A percentile compares a stretch with the other conserved stretches of the same genome.
These are phyloP conservation scores for Phytophthora agathidicida DNA, from an alignment of 352 stramenopile species.

Conservation along the genomic window DNA sequence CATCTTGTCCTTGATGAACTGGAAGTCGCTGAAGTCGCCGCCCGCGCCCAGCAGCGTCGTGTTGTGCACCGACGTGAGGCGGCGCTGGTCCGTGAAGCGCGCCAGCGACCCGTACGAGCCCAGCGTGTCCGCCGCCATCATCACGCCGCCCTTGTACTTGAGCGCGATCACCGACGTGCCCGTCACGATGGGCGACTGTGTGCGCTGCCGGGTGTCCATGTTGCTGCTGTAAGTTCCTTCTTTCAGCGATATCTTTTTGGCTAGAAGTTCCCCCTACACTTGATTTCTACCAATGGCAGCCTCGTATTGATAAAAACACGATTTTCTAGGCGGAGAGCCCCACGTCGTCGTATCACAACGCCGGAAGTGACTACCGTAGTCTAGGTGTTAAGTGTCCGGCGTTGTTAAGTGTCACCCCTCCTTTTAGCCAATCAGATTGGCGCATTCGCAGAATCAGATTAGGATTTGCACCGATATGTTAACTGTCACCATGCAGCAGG, in stretches of 20 bases:
- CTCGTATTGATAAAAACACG: too few species aligned
- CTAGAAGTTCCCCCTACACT: slow-evolving; percentile 15
- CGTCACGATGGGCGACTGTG: slow-evolving; percentile 96
- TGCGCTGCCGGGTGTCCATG: slow-evolving; percentile 82
- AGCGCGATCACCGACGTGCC: slow-evolving; percentile 97
- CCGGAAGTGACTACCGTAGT: slow-evolving; percentile 4
- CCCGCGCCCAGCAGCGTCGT: slow-evolving; percentile 95
- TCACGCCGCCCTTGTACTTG: slow-evolving; percentile 96
- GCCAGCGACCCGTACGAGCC: slow-evolving; percentile 97
- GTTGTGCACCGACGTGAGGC: slow-evolving; percentile 86
- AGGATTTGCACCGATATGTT: background rate
- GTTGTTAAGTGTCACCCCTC: too few species aligned
- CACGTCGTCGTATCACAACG: too few species aligned
- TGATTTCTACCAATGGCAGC: slow-evolving; percentile 22
- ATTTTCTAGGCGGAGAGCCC: too few species aligned
- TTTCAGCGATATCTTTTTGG: slow-evolving; percentile 41
- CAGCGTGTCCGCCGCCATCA: slow-evolving; percentile 98
- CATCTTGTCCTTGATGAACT: slow-evolving; percentile 96
- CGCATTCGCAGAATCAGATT: background rate
- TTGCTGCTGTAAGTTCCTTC: slow-evolving; percentile 12
- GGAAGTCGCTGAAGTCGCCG: slow-evolving; percentile 98
- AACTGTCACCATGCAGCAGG: background rate
- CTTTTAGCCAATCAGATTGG: background rate
- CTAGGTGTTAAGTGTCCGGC: background rate
- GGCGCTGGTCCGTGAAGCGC: slow-evolving; percentile 96